phyloP scores from a whole-genome alignment of 768 basidiomycete genomes.

The Galerina marginata region DNA sequence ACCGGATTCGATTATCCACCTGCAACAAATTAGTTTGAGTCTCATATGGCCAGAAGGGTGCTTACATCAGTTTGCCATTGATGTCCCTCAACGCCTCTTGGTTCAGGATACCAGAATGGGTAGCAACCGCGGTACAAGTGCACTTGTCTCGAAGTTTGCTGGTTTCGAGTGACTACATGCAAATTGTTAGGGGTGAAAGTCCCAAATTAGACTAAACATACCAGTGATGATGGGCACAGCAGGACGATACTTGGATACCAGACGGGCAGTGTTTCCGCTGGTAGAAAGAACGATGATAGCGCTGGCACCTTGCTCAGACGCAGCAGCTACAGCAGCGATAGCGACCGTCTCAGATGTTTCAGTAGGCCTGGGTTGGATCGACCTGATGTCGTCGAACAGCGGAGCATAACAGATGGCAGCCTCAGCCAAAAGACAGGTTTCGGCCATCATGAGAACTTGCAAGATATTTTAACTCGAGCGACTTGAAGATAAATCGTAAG shows the following conservation, averaged over 20 bases:
- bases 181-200: background rate
- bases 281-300: slow-evolving; percentile 97
- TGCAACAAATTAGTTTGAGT: slow-evolving; percentile 32
- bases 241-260: slow-evolving; percentile 96
- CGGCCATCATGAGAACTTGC: slow-evolving; percentile 98
- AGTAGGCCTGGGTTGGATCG: slow-evolving; percentile 84
- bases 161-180: slow-evolving; percentile 87
- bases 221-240: slow-evolving; percentile 93
- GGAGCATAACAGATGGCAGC: slow-evolving; percentile 94
- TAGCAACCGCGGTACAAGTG: slow-evolving; percentile 97
- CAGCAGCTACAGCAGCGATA: slow-evolving; percentile 94
- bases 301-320: slow-evolving; percentile 92
- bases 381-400: slow-evolving; percentile 86
- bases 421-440: slow-evolving; percentile 97
- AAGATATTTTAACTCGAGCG: background rate
- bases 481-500: slow-evolving; percentile 7
- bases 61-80: slow-evolving; percentile 99
- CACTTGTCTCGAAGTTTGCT: slow-evolving; percentile 94
- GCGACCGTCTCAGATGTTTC: slow-evolving; percentile 96
- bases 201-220: slow-evolving; percentile 39
- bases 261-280: slow-evolving; percentile 93
- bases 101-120: slow-evolving; percentile 95
- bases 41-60: slow-evolving; percentile 8
- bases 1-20: slow-evolving; percentile 91
- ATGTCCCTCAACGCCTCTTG: slow-evolving; percentile 83